phyloP scores from a whole-genome alignment of 805 yeast species.

The Ogataea siamensis region DNA sequence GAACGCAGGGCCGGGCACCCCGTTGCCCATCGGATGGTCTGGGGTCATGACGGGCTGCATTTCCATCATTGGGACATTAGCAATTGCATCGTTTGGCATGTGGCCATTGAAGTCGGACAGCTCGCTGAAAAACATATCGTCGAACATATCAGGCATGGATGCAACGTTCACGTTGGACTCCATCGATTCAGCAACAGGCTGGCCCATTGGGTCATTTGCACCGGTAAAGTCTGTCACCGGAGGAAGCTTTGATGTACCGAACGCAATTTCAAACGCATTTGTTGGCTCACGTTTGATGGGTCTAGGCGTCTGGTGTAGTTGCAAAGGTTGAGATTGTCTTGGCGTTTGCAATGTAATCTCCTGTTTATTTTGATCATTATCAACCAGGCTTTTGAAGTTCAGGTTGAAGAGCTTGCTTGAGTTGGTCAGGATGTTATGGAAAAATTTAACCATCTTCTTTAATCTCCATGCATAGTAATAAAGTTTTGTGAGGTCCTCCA shows the following conservation, averaged over 20 bases:
- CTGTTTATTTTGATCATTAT: slow-evolving; percentile 13
- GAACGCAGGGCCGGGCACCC: slow-evolving; percentile 15
- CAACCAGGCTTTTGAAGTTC: slow-evolving; percentile 31
- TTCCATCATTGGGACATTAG: slow-evolving; percentile 10
- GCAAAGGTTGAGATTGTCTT: slow-evolving; percentile 15
- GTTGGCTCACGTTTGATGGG: slow-evolving; percentile 24
- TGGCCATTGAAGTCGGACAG: slow-evolving; percentile 29
- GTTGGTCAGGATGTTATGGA: slow-evolving; percentile 35
- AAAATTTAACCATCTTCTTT: slow-evolving; percentile 40
- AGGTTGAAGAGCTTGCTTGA: slow-evolving; percentile 35
- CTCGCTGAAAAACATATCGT: slow-evolving; percentile 34
- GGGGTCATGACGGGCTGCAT: slow-evolving; percentile 9
- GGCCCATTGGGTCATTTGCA: slow-evolving; percentile 1
- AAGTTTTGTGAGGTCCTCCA: slow-evolving; percentile 36
- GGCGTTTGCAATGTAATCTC: slow-evolving; percentile 12
- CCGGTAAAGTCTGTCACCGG: slow-evolving; percentile 35
- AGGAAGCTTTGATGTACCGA: slow-evolving; percentile 36
- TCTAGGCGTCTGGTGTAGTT: slow-evolving; percentile 15
- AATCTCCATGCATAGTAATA: slow-evolving; percentile 48
- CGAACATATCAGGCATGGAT: slow-evolving; percentile 31
- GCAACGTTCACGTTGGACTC: slow-evolving; percentile 12
- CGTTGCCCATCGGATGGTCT: slow-evolving; percentile 11
- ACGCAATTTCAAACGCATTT: slow-evolving; percentile 36
- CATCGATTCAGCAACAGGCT: not conserved
- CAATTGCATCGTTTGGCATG: slow-evolving; percentile 15